phyloP scores from a whole-genome alignment of 2,329 filamentous ascomycete genomes.

The Xylariaceae sp. region DNA sequence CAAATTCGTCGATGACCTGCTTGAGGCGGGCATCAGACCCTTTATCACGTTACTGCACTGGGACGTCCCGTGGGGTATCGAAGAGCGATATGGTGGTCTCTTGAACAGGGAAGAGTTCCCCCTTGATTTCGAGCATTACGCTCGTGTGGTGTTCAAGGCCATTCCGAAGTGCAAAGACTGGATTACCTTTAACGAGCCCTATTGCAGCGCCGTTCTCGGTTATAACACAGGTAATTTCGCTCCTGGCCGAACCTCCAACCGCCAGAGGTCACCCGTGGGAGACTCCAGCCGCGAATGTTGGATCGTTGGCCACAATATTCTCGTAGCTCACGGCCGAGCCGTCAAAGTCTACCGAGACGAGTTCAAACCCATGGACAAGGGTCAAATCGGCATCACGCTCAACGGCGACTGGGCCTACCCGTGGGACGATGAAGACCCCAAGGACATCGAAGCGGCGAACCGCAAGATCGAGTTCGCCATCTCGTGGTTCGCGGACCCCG shows the following conservation, averaged over 20 bases:
- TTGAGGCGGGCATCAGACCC: conserved; percentile 71
- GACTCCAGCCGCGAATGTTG: conserved; percentile 76
- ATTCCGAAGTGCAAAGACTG: conserved; percentile 78
- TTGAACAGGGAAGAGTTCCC: conserved; percentile 80
- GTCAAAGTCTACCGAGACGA: conserved; percentile 81
- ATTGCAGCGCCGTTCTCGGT: conserved; percentile 77
- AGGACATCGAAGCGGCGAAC: conserved; percentile 70
- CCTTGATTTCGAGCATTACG: conserved; percentile 75
- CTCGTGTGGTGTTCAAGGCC: conserved; percentile 69
- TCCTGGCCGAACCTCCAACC: conserved; percentile 76
- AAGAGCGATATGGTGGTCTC: conserved; percentile 77
- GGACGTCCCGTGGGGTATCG: conserved; percentile 76
- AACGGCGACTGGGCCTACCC: conserved; percentile 82
- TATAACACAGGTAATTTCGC: conserved; percentile 76
- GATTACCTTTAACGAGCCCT: conserved; percentile 90
- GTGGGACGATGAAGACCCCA: conserved; percentile 73
- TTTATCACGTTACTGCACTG: conserved; percentile 85
- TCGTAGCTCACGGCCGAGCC: conserved; percentile 74
- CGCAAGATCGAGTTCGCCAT: conserved; percentile 86
- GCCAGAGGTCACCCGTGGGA: conserved; percentile 64
- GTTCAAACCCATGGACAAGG: conserved; percentile 69
- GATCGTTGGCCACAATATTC: conserved; percentile 75
- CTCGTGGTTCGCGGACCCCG: conserved; percentile 82
- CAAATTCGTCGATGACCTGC: conserved; percentile 72
- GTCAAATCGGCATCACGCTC: conserved; percentile 82